Conservation (phyloP, 768 basidiomycete genomes). For the Pilatotrama ljubarskyi region DNA sequence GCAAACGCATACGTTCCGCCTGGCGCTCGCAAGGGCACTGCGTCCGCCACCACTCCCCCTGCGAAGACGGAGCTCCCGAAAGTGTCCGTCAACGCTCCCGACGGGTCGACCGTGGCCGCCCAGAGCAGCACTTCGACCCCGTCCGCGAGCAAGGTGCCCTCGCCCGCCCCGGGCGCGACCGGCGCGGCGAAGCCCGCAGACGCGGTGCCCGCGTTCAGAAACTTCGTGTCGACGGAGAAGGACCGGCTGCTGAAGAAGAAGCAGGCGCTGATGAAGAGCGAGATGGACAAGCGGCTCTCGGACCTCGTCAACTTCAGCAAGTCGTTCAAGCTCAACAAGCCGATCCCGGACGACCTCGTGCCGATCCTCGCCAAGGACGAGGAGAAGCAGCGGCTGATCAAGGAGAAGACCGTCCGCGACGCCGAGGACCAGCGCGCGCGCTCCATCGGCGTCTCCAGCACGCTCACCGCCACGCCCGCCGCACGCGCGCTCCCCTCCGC, state of each 20-base stretch:
- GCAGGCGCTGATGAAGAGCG: slow-evolving; percentile 84
- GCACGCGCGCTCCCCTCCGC: slow-evolving; percentile 31
- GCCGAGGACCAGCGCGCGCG: slow-evolving; percentile 68
- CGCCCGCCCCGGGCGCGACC: slow-evolving; percentile 18
- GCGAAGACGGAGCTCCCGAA: slow-evolving; percentile 60
- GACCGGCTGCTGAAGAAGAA: slow-evolving; percentile 89
- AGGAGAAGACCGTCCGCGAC: slow-evolving; percentile 72
- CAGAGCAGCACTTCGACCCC: slow-evolving; percentile 61
- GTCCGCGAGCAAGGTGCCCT: slow-evolving; percentile 53
- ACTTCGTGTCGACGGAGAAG: slow-evolving; percentile 91
- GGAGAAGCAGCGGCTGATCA: slow-evolving; percentile 82
- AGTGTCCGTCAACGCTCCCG: slow-evolving; percentile 77
- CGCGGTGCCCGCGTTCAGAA: slow-evolving; percentile 81
- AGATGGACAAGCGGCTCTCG: slow-evolving; percentile 93
- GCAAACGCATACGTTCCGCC: slow-evolving; percentile 94
- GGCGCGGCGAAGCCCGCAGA: slow-evolving; percentile 47
- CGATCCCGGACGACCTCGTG: slow-evolving; percentile 92
- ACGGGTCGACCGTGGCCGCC: slow-evolving; percentile 55
- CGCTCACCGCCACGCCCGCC: slow-evolving; percentile 45
- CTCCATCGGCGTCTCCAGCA: slow-evolving; percentile 48
- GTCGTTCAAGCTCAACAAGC: slow-evolving; percentile 95
- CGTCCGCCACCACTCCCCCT: slow-evolving; percentile 32
- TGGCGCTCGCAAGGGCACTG: slow-evolving; percentile 62
- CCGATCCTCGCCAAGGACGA: slow-evolving; percentile 93
- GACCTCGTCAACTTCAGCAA: slow-evolving; percentile 92